These are phyloP conservation scores for Takakia lepidozioides DNA, from an alignment of 225 moss, liverwort and hornwort genomes.

Conservation along the genomic window DNA sequence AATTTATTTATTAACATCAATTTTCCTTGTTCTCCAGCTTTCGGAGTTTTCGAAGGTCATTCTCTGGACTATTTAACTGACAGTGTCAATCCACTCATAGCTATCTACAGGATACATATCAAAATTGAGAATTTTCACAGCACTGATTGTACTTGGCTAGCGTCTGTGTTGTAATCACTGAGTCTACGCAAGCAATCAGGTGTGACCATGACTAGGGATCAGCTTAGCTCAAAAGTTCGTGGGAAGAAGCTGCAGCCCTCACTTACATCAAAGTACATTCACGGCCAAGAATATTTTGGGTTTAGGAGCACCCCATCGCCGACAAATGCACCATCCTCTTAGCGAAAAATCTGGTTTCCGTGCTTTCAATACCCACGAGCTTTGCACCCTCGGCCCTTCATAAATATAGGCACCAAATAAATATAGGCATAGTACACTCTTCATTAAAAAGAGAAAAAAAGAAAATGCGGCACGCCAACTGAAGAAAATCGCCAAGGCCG, in stretches of 20 bases:
- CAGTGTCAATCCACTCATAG: too few relatives aligned
- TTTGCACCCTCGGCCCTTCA: background rate
- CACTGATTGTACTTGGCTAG: background rate
- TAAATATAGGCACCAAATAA: background rate
- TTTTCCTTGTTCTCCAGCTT: too few relatives aligned
- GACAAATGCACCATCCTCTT: too few relatives aligned
- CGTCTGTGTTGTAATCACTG: background rate
- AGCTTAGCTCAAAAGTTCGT: background rate
- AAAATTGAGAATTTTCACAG: background rate
- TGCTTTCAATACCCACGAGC: background rate
- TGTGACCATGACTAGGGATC: background rate
- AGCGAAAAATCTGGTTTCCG: background rate
- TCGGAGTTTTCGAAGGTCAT: too few relatives aligned
- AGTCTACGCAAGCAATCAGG: background rate
- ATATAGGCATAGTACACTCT: background rate
- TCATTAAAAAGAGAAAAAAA: constrained; percentile 7
- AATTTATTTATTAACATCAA: too few relatives aligned
- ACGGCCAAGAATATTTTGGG: too few relatives aligned
- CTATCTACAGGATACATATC: background rate
- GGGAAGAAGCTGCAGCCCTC: too few relatives aligned
- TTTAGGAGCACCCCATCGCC: too few relatives aligned
- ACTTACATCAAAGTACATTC: too few relatives aligned
- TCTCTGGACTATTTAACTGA: too few relatives aligned
- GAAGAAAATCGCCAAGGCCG: too few relatives aligned
- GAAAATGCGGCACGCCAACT: constrained; percentile 35